Base-by-base conservation (phyloP, 805 yeast genomes). In the Teunomyces kruisii region DNA sequence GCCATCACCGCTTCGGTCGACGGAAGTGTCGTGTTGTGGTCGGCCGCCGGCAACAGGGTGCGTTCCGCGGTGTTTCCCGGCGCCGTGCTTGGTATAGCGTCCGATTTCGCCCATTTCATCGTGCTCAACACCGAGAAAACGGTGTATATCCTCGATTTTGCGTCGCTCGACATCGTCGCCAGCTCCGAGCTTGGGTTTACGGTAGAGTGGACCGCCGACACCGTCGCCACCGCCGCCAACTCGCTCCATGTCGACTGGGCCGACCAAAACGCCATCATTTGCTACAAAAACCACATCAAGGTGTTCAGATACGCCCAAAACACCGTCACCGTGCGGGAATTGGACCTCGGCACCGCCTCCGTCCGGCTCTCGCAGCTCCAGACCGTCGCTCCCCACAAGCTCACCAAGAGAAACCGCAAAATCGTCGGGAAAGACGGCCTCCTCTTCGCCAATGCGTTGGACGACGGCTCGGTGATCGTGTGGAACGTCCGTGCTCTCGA, bases 401-500 rank as follows among this genome's bases (percentile, higher is more conserved):
- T 40, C 32, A 36, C 35, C 4, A 48, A 40, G 12, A 33, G 67
- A 39, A 61, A 67, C 38, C 16, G 32, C 8, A 38, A 40, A 2
- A 38, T 68, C 7, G 64, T 64, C 4, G 79, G 79, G 1, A 57
- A 60, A n/a, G 78, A 74, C 52, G 76, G 76, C 1, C 60, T 68
- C 12, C 53, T 68, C 22, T 65, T 56, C 44, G 74, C 67, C 3
- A 56, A 74, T 32, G 60, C 72, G 7, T 51, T 76, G 32, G 61
- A 63, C 29, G 70, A 72, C 28, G 75, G 74, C 13, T 57, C 64
- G 10, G 74, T 77, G 4, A 53, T 70, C 1, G 64, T 76, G 1
- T 61, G 76, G 61, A 71, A 78, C 47, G 61, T 75, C 2, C 59
- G 84, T 43, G 64, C 60, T 51, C 50, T 4, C 30, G 32, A 9